phyloP scores from a whole-genome alignment of 805 yeast species.

The Lipomyces chichibuensis region DNA sequence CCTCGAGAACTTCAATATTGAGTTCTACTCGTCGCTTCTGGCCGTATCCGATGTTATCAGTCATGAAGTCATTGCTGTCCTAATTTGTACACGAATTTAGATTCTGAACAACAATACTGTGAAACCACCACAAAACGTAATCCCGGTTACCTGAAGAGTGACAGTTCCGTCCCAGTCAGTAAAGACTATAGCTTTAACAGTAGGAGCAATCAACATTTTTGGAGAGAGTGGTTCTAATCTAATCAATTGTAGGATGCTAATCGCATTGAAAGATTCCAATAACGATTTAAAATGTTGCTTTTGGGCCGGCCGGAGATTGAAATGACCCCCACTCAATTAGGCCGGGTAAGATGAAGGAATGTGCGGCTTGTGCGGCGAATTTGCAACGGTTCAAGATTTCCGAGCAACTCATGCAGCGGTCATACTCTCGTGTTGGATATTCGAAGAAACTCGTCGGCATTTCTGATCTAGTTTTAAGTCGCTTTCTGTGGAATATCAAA shows the following conservation, averaged over 20 bases:
- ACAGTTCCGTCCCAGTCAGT: conserved; percentile 99
- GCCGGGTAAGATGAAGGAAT: background rate
- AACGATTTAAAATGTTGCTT: too few relatives aligned
- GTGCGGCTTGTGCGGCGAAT: too few relatives aligned
- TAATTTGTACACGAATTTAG: conserved; percentile 5
- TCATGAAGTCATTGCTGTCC: conserved; percentile 89
- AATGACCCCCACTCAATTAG: background rate
- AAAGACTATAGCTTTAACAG: conserved; percentile 75
- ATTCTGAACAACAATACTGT: background rate
- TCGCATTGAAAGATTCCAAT: background rate
- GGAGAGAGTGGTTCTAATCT: background rate
- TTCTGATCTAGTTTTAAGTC: too few relatives aligned
- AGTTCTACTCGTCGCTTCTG: conserved; percentile 62
- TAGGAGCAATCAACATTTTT: conserved; percentile 26
- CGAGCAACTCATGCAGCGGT: too few relatives aligned
- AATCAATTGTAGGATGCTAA: background rate
- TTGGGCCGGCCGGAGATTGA: background rate
- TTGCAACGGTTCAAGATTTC: too few relatives aligned
- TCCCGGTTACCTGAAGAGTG: conserved; percentile 61
- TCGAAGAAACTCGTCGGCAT: too few relatives aligned
- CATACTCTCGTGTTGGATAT: too few relatives aligned
- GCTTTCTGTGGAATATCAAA: too few relatives aligned
- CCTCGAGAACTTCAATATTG: conserved; percentile 73
- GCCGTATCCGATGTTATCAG: conserved; percentile 90
- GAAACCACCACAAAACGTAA: background rate